Conservation (phyloP, 352 stramenopile species). For the Phytophthora quininea region DNA sequence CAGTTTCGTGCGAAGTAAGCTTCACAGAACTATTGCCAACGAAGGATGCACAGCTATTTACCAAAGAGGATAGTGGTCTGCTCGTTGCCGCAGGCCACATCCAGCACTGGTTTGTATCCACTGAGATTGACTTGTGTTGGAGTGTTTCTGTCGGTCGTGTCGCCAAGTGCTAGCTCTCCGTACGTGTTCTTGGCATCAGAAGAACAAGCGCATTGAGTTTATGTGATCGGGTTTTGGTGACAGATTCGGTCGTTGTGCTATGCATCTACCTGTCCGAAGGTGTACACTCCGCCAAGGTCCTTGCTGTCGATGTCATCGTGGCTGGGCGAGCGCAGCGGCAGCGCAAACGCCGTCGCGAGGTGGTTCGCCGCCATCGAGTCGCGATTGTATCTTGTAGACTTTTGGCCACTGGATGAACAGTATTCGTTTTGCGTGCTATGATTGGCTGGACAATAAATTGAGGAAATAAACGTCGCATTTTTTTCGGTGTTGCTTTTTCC, state of each 20-base stretch:
- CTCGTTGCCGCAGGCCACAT: slow-evolving; percentile 91
- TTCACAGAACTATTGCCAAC: neutral
- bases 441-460: too few relatives aligned
- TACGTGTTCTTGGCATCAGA: slow-evolving; percentile 84
- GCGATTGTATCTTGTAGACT: neutral
- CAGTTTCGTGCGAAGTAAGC: neutral
- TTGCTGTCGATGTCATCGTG: slow-evolving; percentile 17
- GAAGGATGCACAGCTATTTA: slow-evolving; percentile 11
- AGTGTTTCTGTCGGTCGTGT: slow-evolving; percentile 69
- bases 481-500: too few relatives aligned
- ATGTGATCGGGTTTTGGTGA: neutral
- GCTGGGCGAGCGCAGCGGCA: slow-evolving; percentile 10
- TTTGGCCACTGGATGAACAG: too few relatives aligned
- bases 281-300: slow-evolving; percentile 34
- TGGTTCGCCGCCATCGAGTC: slow-evolving; percentile 27
- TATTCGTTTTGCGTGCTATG: too few relatives aligned
- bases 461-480: too few relatives aligned
- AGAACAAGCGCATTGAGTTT: neutral
- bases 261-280: slow-evolving; percentile 52
- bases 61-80: slow-evolving; percentile 87
- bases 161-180: slow-evolving; percentile 90
- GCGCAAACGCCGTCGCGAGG: slow-evolving; percentile 27
- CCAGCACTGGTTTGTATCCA: slow-evolving; percentile 55
- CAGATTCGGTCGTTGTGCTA: neutral
- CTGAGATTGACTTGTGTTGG: slow-evolving; percentile 52